Conservation (phyloP, 768 basidiomycete species). For the Suillus placidus region DNA sequence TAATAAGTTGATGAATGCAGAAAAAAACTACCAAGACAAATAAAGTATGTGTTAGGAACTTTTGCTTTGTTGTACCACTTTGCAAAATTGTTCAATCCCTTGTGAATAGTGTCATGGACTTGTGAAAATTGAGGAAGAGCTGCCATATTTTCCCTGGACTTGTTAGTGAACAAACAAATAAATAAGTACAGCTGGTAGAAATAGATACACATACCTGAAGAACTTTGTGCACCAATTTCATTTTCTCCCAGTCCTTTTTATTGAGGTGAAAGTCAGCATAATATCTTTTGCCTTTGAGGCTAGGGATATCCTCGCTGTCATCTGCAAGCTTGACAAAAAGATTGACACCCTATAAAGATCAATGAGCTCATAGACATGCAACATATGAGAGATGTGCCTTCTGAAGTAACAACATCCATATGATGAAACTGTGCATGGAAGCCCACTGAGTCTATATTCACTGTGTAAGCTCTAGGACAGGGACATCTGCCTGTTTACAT, state of each 20-base stretch:
- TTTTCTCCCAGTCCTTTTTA: slow-evolving; percentile 26
- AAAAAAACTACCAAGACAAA: too few species aligned
- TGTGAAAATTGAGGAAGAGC: neutral
- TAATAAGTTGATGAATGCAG: too few species aligned
- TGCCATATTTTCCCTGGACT: neutral
- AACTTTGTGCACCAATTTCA: slow-evolving; percentile 28
- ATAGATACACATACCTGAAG: slow-evolving; percentile 20
- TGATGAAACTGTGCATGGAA: neutral
- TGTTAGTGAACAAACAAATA: too few species aligned
- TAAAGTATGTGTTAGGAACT: neutral
- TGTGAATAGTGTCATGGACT: neutral
- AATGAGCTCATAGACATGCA: neutral
- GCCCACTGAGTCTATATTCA: neutral
- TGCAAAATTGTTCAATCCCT: slow-evolving; percentile 12
- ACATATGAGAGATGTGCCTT: neutral
- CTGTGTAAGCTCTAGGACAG: neutral
- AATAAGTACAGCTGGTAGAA: neutral
- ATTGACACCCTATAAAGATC: neutral
- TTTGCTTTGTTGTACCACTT: slow-evolving; percentile 17
- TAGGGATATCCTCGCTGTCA: slow-evolving; percentile 25
- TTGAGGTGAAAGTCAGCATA: slow-evolving; percentile 29
- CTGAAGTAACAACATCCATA: neutral
- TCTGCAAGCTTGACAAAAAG: slow-evolving; percentile 27
- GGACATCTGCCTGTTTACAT: neutral
- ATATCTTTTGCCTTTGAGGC: slow-evolving; percentile 25